Percentiles rank a stretch among this genome's conserved stretches.
phyloP scores from a whole-genome alignment of 2,329 filamentous ascomycete species.

The Coniochaeta sp. region DNA sequence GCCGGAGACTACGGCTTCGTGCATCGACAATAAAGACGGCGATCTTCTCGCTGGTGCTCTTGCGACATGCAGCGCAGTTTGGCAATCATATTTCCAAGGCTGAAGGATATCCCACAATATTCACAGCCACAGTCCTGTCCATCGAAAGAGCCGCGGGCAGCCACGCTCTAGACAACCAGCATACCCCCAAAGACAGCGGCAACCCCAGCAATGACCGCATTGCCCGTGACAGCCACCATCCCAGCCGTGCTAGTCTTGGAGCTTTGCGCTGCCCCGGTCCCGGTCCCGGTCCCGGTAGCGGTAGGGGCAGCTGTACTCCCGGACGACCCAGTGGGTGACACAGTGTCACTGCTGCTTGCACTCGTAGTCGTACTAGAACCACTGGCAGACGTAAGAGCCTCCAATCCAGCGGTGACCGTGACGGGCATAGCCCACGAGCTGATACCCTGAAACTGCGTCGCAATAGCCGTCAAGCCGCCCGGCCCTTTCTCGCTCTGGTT shows the following conservation, averaged over 20 bases:
- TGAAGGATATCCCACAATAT: neutral
- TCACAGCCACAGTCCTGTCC: neutral
- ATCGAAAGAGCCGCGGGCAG: neutral
- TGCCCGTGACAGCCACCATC: conserved; percentile 7
- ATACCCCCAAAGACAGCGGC: conserved; percentile 10
- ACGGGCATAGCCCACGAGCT: conserved; percentile 15
- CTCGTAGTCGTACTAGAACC: conserved; percentile 10
- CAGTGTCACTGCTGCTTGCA: neutral
- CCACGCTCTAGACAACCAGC: conserved; percentile 3
- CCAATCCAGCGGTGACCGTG: conserved; percentile 28
- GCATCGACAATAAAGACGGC: neutral
- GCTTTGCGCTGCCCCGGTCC: neutral
- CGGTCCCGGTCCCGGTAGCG: too few species aligned
- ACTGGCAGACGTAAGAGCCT: conserved; percentile 20
- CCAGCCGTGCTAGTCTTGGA: conserved; percentile 5
- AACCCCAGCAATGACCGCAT: conserved; percentile 10
- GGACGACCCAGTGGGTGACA: conserved; percentile 5
- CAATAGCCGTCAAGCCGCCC: neutral
- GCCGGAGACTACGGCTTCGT: neutral
- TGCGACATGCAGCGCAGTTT: neutral
- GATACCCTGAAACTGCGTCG: neutral
- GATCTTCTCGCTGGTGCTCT: conserved; percentile 6
- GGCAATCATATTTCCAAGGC: neutral
- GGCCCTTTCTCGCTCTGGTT: neutral
- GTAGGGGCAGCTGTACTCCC: neutral